These are phyloP conservation scores for Globisporangium sylvaticum DNA, from an alignment of 352 stramenopile genomes.

Conservation along the genomic window DNA sequence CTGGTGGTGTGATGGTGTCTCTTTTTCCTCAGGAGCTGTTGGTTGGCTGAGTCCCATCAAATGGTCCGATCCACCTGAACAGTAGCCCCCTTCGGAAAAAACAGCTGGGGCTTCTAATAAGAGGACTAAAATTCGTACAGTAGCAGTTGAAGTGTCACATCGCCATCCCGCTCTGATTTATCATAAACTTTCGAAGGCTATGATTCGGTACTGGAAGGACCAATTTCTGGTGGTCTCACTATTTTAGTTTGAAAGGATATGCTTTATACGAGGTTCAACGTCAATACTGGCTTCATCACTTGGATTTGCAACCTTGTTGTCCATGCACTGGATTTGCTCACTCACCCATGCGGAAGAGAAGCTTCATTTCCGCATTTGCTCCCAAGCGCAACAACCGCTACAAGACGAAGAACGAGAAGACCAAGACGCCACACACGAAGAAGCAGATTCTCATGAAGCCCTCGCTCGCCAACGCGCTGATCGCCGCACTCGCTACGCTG, in stretches of 20 bases:
- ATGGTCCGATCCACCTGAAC: neutral
- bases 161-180: neutral
- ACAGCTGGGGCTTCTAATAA: slow-evolving; percentile 4
- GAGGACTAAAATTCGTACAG: neutral
- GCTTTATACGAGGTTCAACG: neutral
- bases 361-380: slow-evolving; percentile 1
- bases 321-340: neutral
- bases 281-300: neutral
- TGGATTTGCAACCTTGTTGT: slow-evolving; percentile 1
- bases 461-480: neutral
- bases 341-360: neutral
- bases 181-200: neutral
- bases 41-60: slow-evolving; percentile 5
- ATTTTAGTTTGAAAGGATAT: neutral
- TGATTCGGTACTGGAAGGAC: neutral
- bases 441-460: neutral
- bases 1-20: slow-evolving; percentile 1
- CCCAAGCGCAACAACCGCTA: neutral
- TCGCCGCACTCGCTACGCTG: neutral
- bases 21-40: neutral
- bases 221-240: neutral
- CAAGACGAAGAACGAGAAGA: neutral
- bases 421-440: neutral
- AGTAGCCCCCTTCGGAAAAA: neutral
- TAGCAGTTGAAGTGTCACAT: slow-evolving; percentile 3